Base-by-base conservation (phyloP, 306 rosid genomes). In the Pterocarpus santalinus region DNA sequence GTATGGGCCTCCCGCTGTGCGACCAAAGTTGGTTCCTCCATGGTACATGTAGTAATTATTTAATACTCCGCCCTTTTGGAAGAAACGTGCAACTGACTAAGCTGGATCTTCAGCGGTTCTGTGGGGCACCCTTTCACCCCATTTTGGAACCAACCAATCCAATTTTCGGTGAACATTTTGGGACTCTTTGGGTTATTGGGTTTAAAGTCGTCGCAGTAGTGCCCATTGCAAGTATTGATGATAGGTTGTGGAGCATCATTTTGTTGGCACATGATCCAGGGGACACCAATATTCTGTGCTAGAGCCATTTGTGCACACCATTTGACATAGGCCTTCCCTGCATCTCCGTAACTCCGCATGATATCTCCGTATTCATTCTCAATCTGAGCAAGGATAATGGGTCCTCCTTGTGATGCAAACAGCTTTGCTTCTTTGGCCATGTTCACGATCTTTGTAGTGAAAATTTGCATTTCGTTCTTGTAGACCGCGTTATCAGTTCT, bases 291-390 rank as follows among this genome's bases (percentile, higher is more conserved):
- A 35, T 80, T 61, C 7, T 32, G 87, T 0, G 73, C 17, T 55
- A 39, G 65, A 1, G 85, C 82, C 69, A 84, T 75, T 39, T 41
- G 43, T 28, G 79, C 85, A 52, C 79, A 68, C 87, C 85, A 84
- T 22, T 66, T 57, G n/a, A 84, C 36, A 17, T 76, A 84, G 1
- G 36, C 33, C 16, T 62, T 67, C 33, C 88, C 85, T 8, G 68
- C 73, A 4, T 68, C 81, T 41, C 83, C 73, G 49, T 77, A 85
- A 0, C 55, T 46, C 13, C 39, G 4, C 77, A 71, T 62, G 28
- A 84, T 14, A 56, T 80, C 49, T 30, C 83, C 76, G 53, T 84
- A 84, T 69, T 80, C 87, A 44, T 84, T 84, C 75, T 84, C 87
- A 28, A 80, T 84, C 55, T 84, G 87, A 2, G 85, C 88, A 22